A percentile compares a stretch with the other conserved stretches of the same genome.
Conservation (phyloP, 2,329 filamentous ascomycete species). For the Myriosclerotinia duriaeana region DNA sequence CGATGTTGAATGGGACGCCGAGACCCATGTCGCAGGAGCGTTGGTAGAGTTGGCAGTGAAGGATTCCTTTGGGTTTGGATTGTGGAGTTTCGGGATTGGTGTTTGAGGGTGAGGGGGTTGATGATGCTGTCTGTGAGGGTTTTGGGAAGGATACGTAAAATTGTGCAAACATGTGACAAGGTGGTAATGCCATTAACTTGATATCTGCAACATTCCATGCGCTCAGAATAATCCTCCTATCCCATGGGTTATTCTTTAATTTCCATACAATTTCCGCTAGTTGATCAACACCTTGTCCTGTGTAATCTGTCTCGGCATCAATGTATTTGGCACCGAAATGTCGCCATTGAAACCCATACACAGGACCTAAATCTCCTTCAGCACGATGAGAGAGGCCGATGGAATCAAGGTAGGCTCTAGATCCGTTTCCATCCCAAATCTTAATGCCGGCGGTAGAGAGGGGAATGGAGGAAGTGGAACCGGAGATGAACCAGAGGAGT, state of each 20-base stretch:
- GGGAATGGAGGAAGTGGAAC: constrained; percentile 74
- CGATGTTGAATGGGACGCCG: constrained; percentile 95
- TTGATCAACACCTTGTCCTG: constrained; percentile 88
- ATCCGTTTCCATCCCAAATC: constrained; percentile 98
- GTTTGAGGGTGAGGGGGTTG: background rate
- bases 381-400: constrained; percentile 78
- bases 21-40: constrained; percentile 95
- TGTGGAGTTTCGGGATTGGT: background rate
- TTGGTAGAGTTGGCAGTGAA: constrained; percentile 91
- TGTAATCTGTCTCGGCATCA: constrained; percentile 77
- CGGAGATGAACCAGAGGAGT: constrained; percentile 92
- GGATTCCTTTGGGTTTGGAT: constrained; percentile 54
- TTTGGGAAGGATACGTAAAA: constrained; percentile 56
- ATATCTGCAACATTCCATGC: constrained; percentile 94
- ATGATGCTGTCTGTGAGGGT: background rate
- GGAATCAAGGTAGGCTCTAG: constrained; percentile 82
- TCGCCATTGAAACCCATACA: constrained; percentile 98
- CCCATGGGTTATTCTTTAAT: constrained; percentile 78
- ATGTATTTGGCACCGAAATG: constrained; percentile 93
- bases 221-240: constrained; percentile 82
- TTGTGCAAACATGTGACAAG: constrained; percentile 97
- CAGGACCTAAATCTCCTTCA: constrained; percentile 87
- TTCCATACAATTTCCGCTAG: constrained; percentile 87
- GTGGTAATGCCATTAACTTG: constrained; percentile 84
- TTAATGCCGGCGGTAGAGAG: constrained; percentile 81